phyloP scores from a whole-genome alignment of 371 early-diverging fungal genomes.

The Mortierella sp. region DNA sequence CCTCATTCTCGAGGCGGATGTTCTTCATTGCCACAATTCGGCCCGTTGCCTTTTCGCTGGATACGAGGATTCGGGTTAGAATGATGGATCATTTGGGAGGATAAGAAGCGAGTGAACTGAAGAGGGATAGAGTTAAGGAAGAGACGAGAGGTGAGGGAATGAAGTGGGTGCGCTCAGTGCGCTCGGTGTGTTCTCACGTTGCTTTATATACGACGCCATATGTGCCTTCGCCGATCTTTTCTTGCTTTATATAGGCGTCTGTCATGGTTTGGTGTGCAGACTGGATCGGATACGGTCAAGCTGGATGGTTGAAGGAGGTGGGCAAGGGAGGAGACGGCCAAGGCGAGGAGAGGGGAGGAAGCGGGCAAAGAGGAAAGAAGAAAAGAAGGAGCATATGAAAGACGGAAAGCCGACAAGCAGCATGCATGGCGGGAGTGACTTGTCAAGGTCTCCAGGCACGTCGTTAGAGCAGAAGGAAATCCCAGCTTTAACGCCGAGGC shows the following conservation, averaged over 20 bases:
- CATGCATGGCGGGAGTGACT: too few relatives aligned
- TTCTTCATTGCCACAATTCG: slow-evolving; percentile 94
- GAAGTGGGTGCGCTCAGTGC: not conserved
- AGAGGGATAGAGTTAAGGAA: slow-evolving; percentile 4
- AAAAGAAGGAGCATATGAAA: not conserved
- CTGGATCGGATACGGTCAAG: too few relatives aligned
- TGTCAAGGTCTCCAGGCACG: not conserved
- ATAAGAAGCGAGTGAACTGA: not conserved
- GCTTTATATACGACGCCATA: slow-evolving; percentile 99
- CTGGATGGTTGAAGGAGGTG: too few relatives aligned
- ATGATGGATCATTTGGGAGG: not conserved
- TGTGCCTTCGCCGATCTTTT: slow-evolving; percentile 98
- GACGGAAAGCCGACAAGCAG: not conserved
- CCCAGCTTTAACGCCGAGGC: too few relatives aligned
- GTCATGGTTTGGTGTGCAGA: not conserved
- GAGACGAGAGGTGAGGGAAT: not conserved
- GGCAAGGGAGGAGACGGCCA: too few relatives aligned
- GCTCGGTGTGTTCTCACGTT: slow-evolving; percentile 8
- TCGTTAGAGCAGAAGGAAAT: too few relatives aligned
- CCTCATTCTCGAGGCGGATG: slow-evolving; percentile 90
- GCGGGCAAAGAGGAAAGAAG: not conserved
- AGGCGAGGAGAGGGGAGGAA: too few relatives aligned
- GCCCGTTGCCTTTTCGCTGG: slow-evolving; percentile 74
- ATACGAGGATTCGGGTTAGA: not conserved
- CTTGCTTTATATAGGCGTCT: slow-evolving; percentile 81